Conservation (phyloP, 1,284 basidiomycete genomes). For the Cryptococcus neoformans region DNA sequence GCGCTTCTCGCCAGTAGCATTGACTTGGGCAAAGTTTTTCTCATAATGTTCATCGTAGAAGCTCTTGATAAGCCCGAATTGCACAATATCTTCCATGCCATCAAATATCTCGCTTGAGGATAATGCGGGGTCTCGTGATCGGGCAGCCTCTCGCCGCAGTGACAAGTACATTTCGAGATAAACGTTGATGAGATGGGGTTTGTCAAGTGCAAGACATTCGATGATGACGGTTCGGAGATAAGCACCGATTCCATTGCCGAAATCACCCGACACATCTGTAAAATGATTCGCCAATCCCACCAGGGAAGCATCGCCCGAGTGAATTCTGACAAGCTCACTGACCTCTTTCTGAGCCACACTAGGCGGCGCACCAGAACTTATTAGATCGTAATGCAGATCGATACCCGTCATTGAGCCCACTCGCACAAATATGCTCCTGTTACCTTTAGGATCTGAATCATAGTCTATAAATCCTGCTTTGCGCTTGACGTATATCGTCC, state of each 20-base stretch:
- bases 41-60: slow-evolving; percentile 35
- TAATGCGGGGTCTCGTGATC: not conserved
- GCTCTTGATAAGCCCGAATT: slow-evolving; percentile 21
- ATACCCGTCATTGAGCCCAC: slow-evolving; percentile 72
- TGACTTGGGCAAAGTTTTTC: not conserved
- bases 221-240: slow-evolving; percentile 68
- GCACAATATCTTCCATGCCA: slow-evolving; percentile 19
- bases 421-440: slow-evolving; percentile 77
- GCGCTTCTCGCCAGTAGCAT: slow-evolving; percentile 20
- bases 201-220: slow-evolving; percentile 86
- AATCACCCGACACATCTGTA: slow-evolving; percentile 1
- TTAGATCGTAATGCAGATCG: slow-evolving; percentile 70
- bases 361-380: slow-evolving; percentile 62
- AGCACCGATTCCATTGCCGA: too few relatives aligned
- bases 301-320: slow-evolving; percentile 72
- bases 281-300: slow-evolving; percentile 73
- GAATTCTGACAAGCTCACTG: slow-evolving; percentile 76
- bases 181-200: slow-evolving; percentile 68
- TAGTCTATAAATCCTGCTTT: slow-evolving; percentile 90
- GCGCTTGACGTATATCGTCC: slow-evolving; percentile 87
- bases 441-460: slow-evolving; percentile 86
- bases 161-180: slow-evolving; percentile 60
- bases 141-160: not conserved
- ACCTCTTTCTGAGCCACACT: slow-evolving; percentile 57
- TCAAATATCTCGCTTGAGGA: not conserved